A percentile compares a stretch with the other conserved stretches of the same genome.
phyloP scores from a whole-genome alignment of 371 early-diverging fungal species.

The Massospora cicadina region DNA sequence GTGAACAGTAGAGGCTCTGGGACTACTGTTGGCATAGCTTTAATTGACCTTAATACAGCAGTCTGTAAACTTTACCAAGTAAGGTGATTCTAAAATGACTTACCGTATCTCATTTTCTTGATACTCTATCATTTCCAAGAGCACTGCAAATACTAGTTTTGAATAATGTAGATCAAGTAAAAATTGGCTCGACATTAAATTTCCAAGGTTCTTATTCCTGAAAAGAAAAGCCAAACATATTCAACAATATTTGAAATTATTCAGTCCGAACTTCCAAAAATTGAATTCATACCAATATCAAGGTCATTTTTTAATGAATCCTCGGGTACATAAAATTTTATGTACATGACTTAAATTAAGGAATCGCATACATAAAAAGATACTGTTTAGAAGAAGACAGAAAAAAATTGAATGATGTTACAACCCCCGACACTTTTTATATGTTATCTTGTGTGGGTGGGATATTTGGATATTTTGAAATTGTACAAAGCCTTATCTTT shows the following conservation, averaged over 20 bases:
- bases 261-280: constrained; percentile 22
- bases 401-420: constrained; percentile 19
- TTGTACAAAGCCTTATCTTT: constrained; percentile 26
- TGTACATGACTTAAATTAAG: constrained; percentile 12
- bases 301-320: constrained; percentile 39
- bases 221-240: constrained; percentile 23
- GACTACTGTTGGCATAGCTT: constrained; percentile 5
- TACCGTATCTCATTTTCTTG: neutral
- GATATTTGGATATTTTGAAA: constrained; percentile 26
- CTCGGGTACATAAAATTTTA: constrained; percentile 19
- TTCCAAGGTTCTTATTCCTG: constrained; percentile 10
- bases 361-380: constrained; percentile 24
- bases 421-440: constrained; percentile 26
- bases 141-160: neutral
- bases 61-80: constrained; percentile 1
- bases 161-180: constrained; percentile 7
- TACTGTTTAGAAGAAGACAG: constrained; percentile 27
- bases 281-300: constrained; percentile 24
- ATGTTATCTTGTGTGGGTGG: constrained; percentile 17
- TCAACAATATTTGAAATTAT: constrained; percentile 18
- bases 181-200: neutral
- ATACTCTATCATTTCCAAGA: constrained; percentile 7
- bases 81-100: neutral
- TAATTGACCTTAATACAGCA: neutral
- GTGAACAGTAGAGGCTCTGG: neutral